Base-by-base conservation (phyloP, 495 filamentous ascomycete species). In the Xylaria longipes region DNA sequence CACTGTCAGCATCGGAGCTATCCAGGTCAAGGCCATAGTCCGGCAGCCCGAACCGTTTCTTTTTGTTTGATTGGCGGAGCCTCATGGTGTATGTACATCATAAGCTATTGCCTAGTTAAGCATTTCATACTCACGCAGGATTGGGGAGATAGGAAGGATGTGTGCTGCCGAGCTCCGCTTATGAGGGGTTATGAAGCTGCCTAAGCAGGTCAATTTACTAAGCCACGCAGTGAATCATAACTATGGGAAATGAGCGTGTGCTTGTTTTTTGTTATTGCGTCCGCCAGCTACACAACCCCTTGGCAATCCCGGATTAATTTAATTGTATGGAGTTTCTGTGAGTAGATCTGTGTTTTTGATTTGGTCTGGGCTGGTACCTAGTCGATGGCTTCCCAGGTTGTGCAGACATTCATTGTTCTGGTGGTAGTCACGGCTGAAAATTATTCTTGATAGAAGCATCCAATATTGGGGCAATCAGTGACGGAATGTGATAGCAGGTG, bases 51-150 rank as follows among this genome's bases (percentile, higher is more conserved):
- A 73, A 74, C 3, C 41, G 73, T 54, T 75, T 79, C 33, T 61
- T 54, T 41, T 69, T 66, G 39, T 79, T 76, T 63, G 75, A 76
- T 64, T 76, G 68, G 65, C 75, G 72, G 68, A 75, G 77, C 43
- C 65, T 68, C 77, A 79, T 79, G 20, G 31, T 74, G 63, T 22
- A 70, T 15, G 57, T 50, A 48, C 60, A 63, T 65, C 33, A 43
- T 45, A 45, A 65, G 50, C 50, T 41, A 37, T 1, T 17, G 33
- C 27, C 57, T 31, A 66, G 64, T n/a, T 31, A 33, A 57, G 46
- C 29, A 33, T 46, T 61, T 37, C 56, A 48, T 61, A 54, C 65
- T 41, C 25, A 46, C 22, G 12, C n/a, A 17, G 43, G 52, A 46
- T 22, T 43, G 52, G 66, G 66, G 66, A 58, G 50, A 58, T 27